Percentiles rank a stretch among this genome's conserved stretches.
Conservation (phyloP, 2,329 filamentous ascomycete species). For the Monosporascus sp. region DNA sequence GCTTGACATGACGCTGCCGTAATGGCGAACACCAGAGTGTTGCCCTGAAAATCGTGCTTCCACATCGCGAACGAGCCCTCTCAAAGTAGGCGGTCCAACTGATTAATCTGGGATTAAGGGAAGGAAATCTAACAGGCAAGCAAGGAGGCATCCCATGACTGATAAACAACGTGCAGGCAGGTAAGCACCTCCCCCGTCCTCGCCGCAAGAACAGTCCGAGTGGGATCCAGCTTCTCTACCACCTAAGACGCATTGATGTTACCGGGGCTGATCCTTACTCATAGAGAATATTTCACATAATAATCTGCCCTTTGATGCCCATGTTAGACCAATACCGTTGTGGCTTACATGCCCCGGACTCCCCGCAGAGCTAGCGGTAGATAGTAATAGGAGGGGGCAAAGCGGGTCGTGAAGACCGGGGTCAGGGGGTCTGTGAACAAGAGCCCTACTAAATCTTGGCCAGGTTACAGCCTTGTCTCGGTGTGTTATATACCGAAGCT, state of each 20-base stretch:
- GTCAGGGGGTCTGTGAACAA: too few species aligned
- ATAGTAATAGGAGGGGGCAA: too few species aligned
- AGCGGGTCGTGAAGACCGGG: too few species aligned
- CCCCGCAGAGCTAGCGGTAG: too few species aligned
- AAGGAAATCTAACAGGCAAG: not conserved
- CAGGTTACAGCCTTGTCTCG: too few species aligned
- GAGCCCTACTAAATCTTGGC: too few species aligned
- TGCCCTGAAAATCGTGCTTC: slow-evolving; percentile 13
- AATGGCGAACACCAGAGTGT: slow-evolving; percentile 13
- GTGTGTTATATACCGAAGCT: too few species aligned
- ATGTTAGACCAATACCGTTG: too few species aligned
- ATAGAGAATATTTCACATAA: too few species aligned
- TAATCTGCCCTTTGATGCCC: too few species aligned
- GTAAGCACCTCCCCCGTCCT: not conserved
- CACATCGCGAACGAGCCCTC: slow-evolving; percentile 3
- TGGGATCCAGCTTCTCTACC: not conserved
- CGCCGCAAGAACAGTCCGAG: not conserved
- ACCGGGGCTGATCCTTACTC: not conserved
- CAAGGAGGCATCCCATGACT: not conserved
- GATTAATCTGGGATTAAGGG: not conserved
- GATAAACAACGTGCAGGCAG: not conserved
- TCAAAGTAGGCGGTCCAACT: not conserved
- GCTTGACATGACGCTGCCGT: slow-evolving; percentile 35
- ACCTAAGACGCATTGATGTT: not conserved
- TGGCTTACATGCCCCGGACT: too few species aligned